phyloP scores from a whole-genome alignment of 2,329 filamentous ascomycete genomes.

The Teratosphaeria epicoccoides region DNA sequence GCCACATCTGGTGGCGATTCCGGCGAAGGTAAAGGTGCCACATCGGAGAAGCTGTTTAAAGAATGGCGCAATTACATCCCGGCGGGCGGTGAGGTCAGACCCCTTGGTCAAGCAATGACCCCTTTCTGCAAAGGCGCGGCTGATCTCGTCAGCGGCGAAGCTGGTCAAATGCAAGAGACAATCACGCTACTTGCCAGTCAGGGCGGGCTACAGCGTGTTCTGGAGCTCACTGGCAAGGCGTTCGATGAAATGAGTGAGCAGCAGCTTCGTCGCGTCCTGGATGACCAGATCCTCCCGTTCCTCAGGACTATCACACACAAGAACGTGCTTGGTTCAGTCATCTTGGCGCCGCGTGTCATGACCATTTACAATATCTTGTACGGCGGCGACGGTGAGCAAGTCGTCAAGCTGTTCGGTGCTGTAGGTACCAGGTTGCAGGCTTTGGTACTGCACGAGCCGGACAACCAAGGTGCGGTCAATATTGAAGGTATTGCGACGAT shows the following conservation, averaged over 20 bases:
- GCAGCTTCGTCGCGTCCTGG: slow-evolving; percentile 9
- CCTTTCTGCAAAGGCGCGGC: slow-evolving; percentile 14
- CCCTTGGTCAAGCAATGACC: slow-evolving; percentile 5
- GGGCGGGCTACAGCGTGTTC: slow-evolving; percentile 11
- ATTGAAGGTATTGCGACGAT: neutral
- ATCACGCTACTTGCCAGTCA: slow-evolving; percentile 14
- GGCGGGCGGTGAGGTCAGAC: neutral
- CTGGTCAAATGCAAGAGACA: slow-evolving; percentile 14
- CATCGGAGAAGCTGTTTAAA: neutral
- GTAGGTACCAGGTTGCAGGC: slow-evolving; percentile 1
- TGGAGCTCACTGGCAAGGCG: slow-evolving; percentile 8
- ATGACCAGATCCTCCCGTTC: slow-evolving; percentile 30
- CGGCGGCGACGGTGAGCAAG: slow-evolving; percentile 30
- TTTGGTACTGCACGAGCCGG: neutral
- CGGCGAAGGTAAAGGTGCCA: neutral
- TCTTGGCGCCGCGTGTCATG: slow-evolving; percentile 30
- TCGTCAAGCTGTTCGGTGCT: slow-evolving; percentile 26
- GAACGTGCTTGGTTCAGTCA: slow-evolving; percentile 32
- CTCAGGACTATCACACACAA: slow-evolving; percentile 32
- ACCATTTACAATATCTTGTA: slow-evolving; percentile 38
- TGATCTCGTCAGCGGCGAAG: slow-evolving; percentile 9
- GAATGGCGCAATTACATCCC: slow-evolving; percentile 11
- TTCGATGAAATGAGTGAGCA: slow-evolving; percentile 1
- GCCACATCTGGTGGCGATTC: neutral
- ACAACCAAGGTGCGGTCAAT: neutral